Conservation (phyloP, 2,329 filamentous ascomycete species). For the Dryadomyces quercivorus region DNA sequence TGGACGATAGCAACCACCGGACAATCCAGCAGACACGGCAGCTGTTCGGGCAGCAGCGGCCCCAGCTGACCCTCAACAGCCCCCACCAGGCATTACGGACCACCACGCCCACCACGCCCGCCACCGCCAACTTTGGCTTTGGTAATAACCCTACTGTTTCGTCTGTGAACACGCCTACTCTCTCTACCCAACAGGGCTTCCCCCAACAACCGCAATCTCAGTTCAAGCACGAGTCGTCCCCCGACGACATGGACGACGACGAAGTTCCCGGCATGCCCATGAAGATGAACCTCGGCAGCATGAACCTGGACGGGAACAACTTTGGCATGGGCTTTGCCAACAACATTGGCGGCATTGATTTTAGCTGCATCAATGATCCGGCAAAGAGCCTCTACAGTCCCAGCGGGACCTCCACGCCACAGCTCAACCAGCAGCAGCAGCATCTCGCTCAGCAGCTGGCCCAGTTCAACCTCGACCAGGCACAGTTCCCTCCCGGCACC, state of each 20-base stretch:
- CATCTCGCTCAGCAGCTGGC: conserved; percentile 56
- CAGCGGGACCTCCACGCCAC: conserved; percentile 47
- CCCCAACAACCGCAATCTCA: conserved; percentile 44
- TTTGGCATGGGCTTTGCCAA: conserved; percentile 43
- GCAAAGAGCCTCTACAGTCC: conserved; percentile 88
- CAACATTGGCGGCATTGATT: conserved; percentile 30
- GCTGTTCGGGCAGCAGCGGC: conserved; percentile 53
- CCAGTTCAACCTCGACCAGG: conserved; percentile 62
- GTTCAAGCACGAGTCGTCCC: conserved; percentile 33
- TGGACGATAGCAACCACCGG: conserved; percentile 44
- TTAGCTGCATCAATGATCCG: conserved; percentile 72
- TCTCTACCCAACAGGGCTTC: conserved; percentile 60
- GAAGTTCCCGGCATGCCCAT: conserved; percentile 52
- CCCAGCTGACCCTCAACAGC: conserved; percentile 69
- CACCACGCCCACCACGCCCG: conserved; percentile 78
- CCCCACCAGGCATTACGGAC: conserved; percentile 70
- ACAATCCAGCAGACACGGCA: conserved; percentile 60
- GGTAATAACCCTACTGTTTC: conserved; percentile 94
- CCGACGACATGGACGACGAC: conserved; percentile 59
- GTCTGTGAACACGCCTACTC: conserved; percentile 87
- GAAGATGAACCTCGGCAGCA: conserved; percentile 45
- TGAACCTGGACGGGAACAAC: conserved; percentile 40
- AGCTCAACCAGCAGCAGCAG: conserved; percentile 49
- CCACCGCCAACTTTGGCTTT: conserved; percentile 62
- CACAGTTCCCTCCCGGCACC: conserved; percentile 64